phyloP scores from a whole-genome alignment of 75 land plant species.

The Isoetes taiwanensis region DNA sequence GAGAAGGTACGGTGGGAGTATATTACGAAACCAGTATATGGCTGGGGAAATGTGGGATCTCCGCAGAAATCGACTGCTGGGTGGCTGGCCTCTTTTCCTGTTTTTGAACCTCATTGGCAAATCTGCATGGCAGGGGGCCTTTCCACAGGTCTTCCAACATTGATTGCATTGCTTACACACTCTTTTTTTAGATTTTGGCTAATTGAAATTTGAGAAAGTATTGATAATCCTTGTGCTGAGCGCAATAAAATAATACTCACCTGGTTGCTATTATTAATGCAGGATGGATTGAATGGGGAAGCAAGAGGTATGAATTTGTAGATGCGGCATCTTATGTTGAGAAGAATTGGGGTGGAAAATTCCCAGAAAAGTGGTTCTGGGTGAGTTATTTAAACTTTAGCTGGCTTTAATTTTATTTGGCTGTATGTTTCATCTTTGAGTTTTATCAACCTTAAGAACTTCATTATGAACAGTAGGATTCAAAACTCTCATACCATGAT shows the following conservation, averaged over 20 bases:
- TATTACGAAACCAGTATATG: constrained; percentile 73
- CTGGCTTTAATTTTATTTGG: too few species aligned
- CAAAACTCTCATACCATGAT: too few species aligned
- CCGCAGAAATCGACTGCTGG: constrained; percentile 89
- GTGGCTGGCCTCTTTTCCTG: constrained; percentile 92
- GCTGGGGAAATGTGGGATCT: constrained; percentile 68
- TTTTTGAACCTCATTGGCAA: constrained; percentile 99
- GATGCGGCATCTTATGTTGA: constrained; percentile 22
- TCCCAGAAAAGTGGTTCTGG: constrained; percentile 24
- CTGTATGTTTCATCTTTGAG: not conserved
- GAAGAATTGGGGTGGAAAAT: constrained; percentile 24
- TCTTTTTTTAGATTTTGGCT: too few species aligned
- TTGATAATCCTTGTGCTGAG: not conserved
- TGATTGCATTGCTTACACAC: too few species aligned
- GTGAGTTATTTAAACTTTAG: constrained; percentile 13
- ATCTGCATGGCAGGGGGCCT: constrained; percentile 95
- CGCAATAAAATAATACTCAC: too few species aligned
- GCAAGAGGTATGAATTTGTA: constrained; percentile 14
- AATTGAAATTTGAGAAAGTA: too few species aligned
- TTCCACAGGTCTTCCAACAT: constrained; percentile 60
- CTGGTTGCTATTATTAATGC: not conserved
- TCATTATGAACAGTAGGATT: too few species aligned
- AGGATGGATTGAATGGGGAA: constrained; percentile 29
- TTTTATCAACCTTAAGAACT: not conserved
- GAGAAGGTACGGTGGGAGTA: constrained; percentile 77